Evolutionary conservation across 1,284 basidiomycete genomes (phyloP).

Genomic region (Fistulinella cinereoalba): DNA sequence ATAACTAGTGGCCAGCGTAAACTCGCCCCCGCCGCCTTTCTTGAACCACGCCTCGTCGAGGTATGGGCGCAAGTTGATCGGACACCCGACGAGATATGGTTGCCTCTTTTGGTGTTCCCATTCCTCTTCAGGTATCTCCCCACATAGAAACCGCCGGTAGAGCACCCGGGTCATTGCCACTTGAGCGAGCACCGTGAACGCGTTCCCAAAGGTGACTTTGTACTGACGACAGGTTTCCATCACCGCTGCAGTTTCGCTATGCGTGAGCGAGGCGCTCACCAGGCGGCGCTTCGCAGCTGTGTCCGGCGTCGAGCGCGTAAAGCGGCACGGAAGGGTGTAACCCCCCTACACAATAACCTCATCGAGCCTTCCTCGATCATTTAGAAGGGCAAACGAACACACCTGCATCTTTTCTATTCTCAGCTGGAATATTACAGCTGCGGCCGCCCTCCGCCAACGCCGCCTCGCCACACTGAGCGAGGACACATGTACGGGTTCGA

Average conservation of each 20-base stretch:
- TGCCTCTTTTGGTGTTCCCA: conserved; percentile 52
- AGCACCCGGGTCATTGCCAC: conserved; percentile 53
- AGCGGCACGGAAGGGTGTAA: conserved; percentile 49
- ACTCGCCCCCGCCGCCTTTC: too few relatives aligned
- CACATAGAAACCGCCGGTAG: conserved; percentile 45
- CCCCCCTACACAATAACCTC: conserved; percentile 45
- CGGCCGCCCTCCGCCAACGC: conserved; percentile 50
- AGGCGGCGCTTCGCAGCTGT: conserved; percentile 38
- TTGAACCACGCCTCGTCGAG: conserved; percentile 47
- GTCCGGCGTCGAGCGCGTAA: conserved; percentile 35
- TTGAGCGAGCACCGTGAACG: conserved; percentile 49
- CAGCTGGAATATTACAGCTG: conserved; percentile 36
- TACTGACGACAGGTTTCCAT: conserved; percentile 41
- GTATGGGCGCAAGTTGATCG: conserved; percentile 51
- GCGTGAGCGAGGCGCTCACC: conserved; percentile 26
- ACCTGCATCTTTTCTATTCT: conserved; percentile 24
- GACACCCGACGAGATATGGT: conserved; percentile 45
- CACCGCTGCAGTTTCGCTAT: conserved; percentile 28
- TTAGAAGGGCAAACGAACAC: too few relatives aligned
- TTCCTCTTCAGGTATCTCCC: conserved; percentile 47
- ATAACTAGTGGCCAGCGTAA: too few relatives aligned
- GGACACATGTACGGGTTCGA: conserved; percentile 32
- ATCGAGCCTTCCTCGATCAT: neutral
- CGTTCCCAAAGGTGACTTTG: conserved; percentile 50
- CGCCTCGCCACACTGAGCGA: conserved; percentile 35